Conservation (phyloP, 2,329 filamentous ascomycete species). For the Fusarium sambucinum region DNA sequence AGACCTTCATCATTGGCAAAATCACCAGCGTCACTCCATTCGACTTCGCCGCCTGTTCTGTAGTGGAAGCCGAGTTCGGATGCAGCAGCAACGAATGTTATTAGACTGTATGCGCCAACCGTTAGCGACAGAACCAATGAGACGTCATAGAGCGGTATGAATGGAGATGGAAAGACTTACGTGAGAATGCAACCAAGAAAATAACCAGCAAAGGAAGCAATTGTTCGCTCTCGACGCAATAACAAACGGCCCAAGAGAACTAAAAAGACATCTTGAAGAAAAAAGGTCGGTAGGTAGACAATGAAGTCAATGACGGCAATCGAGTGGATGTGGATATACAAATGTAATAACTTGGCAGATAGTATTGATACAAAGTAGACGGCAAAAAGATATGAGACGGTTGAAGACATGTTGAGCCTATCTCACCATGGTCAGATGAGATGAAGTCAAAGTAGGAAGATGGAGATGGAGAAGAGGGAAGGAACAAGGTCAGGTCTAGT, state of each 20-base stretch:
- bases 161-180: slow-evolving; percentile 24
- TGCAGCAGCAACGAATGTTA: slow-evolving; percentile 47
- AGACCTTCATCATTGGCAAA: slow-evolving; percentile 49
- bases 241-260: slow-evolving; percentile 43
- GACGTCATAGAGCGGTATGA: background rate
- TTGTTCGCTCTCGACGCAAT: slow-evolving; percentile 42
- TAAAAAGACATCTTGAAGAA: slow-evolving; percentile 45
- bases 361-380: slow-evolving; percentile 47
- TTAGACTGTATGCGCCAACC: slow-evolving; percentile 34
- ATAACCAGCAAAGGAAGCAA: slow-evolving; percentile 39
- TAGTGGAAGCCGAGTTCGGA: slow-evolving; percentile 51
- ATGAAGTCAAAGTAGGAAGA: slow-evolving; percentile 7
- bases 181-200: slow-evolving; percentile 40
- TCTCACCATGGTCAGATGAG: slow-evolving; percentile 35
- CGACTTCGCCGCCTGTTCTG: slow-evolving; percentile 50
- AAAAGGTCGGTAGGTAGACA: slow-evolving; percentile 48
- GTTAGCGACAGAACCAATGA: slow-evolving; percentile 14
- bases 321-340: slow-evolving; percentile 44
- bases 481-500: slow-evolving; percentile 32
- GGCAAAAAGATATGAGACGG: slow-evolving; percentile 47
- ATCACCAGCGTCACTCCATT: slow-evolving; percentile 48
- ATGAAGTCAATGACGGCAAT: slow-evolving; percentile 46
- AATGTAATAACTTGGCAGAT: slow-evolving; percentile 47
- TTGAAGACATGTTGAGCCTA: slow-evolving; percentile 42
- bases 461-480: slow-evolving; percentile 16